phyloP scores from a whole-genome alignment of 1,139 yeast species.

The Taphrina populina region DNA sequence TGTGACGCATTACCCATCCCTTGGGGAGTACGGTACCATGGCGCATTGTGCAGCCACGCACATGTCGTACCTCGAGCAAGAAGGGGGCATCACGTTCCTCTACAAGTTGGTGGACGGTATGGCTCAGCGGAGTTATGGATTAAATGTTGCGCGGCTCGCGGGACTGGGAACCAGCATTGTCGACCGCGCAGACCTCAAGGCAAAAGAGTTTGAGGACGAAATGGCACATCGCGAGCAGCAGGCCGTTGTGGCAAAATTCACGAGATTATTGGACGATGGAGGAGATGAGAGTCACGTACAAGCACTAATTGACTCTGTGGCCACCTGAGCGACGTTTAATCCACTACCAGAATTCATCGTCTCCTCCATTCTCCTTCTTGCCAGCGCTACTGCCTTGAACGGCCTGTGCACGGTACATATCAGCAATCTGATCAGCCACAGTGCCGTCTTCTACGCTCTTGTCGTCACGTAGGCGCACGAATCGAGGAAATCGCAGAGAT shows the following conservation, averaged over 20 bases:
- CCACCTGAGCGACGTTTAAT: not conserved
- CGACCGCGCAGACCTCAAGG: conserved; percentile 41
- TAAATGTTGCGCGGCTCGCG: conserved; percentile 47
- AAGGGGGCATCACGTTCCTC: conserved; percentile 39
- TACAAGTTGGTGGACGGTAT: conserved; percentile 45
- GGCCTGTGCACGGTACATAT: conserved; percentile 55
- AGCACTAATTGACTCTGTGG: not conserved
- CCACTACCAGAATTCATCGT: conserved; percentile 18
- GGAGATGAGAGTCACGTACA: not conserved
- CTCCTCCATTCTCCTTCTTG: conserved; percentile 15
- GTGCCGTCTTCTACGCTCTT: conserved; percentile 88
- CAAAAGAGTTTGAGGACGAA: conserved; percentile 39
- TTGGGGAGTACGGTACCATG: conserved; percentile 51
- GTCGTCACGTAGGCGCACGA: conserved; percentile 80
- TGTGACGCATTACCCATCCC: conserved; percentile 84
- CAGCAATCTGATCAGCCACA: conserved; percentile 79
- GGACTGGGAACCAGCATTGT: conserved; percentile 43
- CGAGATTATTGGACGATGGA: not conserved
- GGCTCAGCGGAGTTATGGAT: conserved; percentile 46
- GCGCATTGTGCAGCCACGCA: conserved; percentile 45
- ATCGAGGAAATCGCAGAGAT: conserved; percentile 87
- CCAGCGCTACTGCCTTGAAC: conserved; percentile 16
- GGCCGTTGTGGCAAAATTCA: not conserved
- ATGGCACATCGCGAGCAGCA: conserved; percentile 7
- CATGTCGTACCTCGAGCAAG: conserved; percentile 65